phyloP scores from a whole-genome alignment of 129 eudicot genomes.

The Daucus carota region DNA sequence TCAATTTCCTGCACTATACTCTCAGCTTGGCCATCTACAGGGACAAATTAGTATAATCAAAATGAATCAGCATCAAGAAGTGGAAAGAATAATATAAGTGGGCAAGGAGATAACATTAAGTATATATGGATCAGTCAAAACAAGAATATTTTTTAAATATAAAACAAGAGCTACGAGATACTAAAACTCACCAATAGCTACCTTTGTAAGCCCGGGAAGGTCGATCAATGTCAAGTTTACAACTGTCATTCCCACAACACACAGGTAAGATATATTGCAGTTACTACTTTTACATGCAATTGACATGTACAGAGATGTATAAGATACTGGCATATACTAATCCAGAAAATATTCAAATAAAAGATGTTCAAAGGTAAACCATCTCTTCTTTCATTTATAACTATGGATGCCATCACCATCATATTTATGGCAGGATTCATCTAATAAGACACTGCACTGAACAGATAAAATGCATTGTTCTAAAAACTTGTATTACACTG shows the following conservation, averaged over 20 bases:
- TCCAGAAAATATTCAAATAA: neutral
- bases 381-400: neutral
- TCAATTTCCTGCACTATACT: constrained; percentile 83
- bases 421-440: neutral
- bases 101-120: neutral
- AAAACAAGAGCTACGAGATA: constrained; percentile 7
- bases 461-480: neutral
- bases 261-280: constrained; percentile 15
- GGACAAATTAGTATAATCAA: constrained; percentile 3
- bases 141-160: neutral
- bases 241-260: constrained; percentile 46
- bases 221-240: constrained; percentile 94
- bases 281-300: neutral
- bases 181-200: constrained; percentile 80
- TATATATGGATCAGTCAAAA: neutral
- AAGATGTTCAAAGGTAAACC: neutral
- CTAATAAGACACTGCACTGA: neutral
- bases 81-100: neutral
- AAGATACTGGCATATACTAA: neutral
- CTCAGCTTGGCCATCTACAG: constrained; percentile 79
- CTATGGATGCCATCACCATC: neutral
- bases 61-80: neutral
- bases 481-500: neutral
- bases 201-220: constrained; percentile 97
- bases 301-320: neutral